A percentile compares a stretch with the other conserved stretches of the same genome.
Conservation (phyloP, 2,329 filamentous ascomycete genomes). For the Stenocarpella maydis region DNA sequence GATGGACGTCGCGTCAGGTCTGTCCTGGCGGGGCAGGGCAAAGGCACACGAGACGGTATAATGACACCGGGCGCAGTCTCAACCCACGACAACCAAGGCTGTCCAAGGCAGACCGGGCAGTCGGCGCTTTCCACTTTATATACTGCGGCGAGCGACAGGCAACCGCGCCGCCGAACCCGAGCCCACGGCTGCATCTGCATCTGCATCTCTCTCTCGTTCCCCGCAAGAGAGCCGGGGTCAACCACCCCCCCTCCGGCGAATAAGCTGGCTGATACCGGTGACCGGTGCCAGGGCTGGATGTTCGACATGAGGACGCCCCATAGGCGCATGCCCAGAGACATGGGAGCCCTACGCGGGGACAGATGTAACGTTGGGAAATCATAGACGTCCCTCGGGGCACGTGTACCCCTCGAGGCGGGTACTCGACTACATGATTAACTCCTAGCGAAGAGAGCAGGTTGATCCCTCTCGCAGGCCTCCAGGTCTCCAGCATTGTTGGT, state of each 20-base stretch:
- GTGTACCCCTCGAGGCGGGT: conserved; percentile 9
- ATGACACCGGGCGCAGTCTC: conserved; percentile 1
- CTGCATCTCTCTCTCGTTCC: not conserved
- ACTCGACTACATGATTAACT: not conserved
- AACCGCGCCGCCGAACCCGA: not conserved
- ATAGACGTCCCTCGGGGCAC: conserved; percentile 13
- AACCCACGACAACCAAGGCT: not conserved
- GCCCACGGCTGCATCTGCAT: conserved; percentile 12
- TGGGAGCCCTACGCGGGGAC: conserved; percentile 4
- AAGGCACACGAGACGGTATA: not conserved
- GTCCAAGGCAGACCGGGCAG: not conserved
- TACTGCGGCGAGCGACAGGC: not conserved
- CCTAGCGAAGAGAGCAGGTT: not conserved
- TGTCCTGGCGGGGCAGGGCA: not conserved
- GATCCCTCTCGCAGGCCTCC: not conserved
- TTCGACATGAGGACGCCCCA: not conserved
- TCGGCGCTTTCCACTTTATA: conserved; percentile 14
- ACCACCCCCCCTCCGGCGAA: not conserved
- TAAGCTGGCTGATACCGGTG: conserved; percentile 17
- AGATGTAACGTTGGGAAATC: conserved; percentile 30
- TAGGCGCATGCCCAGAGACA: conserved; percentile 9
- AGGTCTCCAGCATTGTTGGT: not conserved
- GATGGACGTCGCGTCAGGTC: not conserved
- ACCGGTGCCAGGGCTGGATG: conserved; percentile 1
- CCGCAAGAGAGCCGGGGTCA: not conserved